Conservation (phyloP, 495 filamentous ascomycete species). For the Aspergillus asperescens region DNA sequence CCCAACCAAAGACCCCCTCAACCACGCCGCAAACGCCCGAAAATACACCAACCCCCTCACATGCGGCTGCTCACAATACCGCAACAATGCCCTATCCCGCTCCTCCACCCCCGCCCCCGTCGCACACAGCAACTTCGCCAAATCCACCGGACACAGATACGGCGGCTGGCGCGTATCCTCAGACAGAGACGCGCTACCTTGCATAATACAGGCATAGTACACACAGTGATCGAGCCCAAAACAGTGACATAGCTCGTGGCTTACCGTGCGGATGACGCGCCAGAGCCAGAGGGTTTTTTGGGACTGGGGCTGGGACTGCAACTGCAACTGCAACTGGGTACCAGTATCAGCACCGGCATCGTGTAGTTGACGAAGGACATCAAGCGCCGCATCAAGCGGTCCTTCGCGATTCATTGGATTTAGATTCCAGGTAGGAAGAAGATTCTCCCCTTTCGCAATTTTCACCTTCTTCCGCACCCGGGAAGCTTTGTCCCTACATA, state of each 20-base stretch:
- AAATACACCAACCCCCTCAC: slow-evolving; percentile 14
- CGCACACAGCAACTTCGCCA: slow-evolving; percentile 48
- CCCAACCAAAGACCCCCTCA: not conserved
- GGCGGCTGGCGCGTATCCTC: slow-evolving; percentile 65
- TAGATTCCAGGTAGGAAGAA: not conserved
- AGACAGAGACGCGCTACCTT: slow-evolving; percentile 51
- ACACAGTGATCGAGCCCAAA: slow-evolving; percentile 60
- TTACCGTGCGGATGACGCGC: slow-evolving; percentile 50
- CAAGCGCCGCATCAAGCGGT: not conserved
- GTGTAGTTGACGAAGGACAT: not conserved
- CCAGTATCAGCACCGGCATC: no score
- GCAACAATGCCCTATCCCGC: slow-evolving; percentile 39
- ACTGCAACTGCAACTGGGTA: no score
- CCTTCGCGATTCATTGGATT: not conserved
- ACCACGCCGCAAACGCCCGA: slow-evolving; percentile 22
- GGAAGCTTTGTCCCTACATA: not conserved
- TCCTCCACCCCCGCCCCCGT: slow-evolving; percentile 23
- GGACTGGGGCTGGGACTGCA: no score
- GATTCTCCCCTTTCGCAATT: not conserved
- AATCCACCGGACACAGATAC: slow-evolving; percentile 60
- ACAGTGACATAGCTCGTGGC: slow-evolving; percentile 64
- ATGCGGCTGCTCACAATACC: slow-evolving; percentile 35
- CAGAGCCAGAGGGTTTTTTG: slow-evolving; percentile 52
- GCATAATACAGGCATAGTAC: slow-evolving; percentile 68
- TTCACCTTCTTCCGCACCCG: not conserved